A percentile compares a stretch with the other conserved stretches of the same genome.
Conservation (phyloP, 2,329 filamentous ascomycete genomes). For the Coniochaeta sp. region DNA sequence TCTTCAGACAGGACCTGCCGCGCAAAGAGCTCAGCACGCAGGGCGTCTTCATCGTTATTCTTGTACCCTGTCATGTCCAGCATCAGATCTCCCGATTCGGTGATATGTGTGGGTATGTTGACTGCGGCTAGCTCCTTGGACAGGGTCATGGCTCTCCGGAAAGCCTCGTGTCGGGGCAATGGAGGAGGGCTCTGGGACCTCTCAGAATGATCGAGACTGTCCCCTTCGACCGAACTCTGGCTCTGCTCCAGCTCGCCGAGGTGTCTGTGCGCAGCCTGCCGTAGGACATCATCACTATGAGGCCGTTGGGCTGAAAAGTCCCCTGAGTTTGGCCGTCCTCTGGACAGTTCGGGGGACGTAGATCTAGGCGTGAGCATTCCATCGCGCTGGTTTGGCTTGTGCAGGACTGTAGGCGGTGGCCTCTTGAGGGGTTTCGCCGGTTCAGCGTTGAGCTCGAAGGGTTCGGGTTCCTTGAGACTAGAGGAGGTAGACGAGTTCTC, state of each 20-base stretch:
- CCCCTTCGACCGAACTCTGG: slow-evolving; percentile 27
- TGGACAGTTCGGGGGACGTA: slow-evolving; percentile 42
- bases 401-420: slow-evolving; percentile 36
- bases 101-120: slow-evolving; percentile 91
- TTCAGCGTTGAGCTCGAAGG: slow-evolving; percentile 54
- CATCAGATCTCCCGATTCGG: slow-evolving; percentile 89
- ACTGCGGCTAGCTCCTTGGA: slow-evolving; percentile 82
- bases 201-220: slow-evolving; percentile 34
- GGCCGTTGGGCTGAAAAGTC: slow-evolving; percentile 44
- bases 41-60: slow-evolving; percentile 82
- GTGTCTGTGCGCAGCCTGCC: slow-evolving; percentile 32
- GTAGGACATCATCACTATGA: slow-evolving; percentile 48
- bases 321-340: slow-evolving; percentile 36
- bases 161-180: slow-evolving; percentile 63
- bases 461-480: slow-evolving; percentile 59
- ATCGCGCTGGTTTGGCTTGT: slow-evolving; percentile 16
- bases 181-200: slow-evolving; percentile 73
- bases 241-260: slow-evolving; percentile 21
- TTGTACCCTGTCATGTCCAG: slow-evolving; percentile 98
- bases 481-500: slow-evolving; percentile 32
- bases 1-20: slow-evolving; percentile 89
- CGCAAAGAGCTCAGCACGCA: slow-evolving; percentile 88
- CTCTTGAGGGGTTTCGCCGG: slow-evolving; percentile 29
- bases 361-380: slow-evolving; percentile 45
- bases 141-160: slow-evolving; percentile 74